Percentiles rank a stretch among this genome's conserved stretches.
Conservation (phyloP, 306 rosid species). For the Begonia peltatifolia region DNA sequence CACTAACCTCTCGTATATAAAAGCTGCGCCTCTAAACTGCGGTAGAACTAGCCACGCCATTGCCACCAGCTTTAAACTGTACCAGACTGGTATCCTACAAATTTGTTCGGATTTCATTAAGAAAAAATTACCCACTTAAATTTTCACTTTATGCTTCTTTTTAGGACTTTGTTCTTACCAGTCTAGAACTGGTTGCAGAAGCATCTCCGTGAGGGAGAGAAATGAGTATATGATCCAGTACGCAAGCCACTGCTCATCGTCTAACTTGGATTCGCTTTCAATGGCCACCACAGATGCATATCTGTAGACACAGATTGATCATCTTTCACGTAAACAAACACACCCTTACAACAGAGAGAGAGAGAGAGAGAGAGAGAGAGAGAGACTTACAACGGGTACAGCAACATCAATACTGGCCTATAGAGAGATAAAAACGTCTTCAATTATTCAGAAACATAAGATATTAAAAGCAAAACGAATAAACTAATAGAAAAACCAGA, state of each 20-base stretch:
- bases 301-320: conserved; percentile 9
- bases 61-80: conserved; percentile 39
- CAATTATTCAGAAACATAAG: too few relatives aligned
- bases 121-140: neutral
- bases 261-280: conserved; percentile 56
- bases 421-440: neutral
- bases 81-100: conserved; percentile 70
- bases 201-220: conserved; percentile 71
- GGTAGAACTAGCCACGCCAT: conserved; percentile 90
- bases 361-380: neutral
- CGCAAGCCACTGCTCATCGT: conserved; percentile 89
- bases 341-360: too few relatives aligned
- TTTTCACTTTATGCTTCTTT: neutral
- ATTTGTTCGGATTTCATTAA: neutral
- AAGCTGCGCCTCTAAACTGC: conserved; percentile 82
- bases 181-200: conserved; percentile 45
- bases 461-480: too few relatives aligned
- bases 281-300: conserved; percentile 77
- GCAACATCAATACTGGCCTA: conserved; percentile 53
- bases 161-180: conserved; percentile 21
- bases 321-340: too few relatives aligned
- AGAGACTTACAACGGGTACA: conserved; percentile 73
- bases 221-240: conserved; percentile 87
- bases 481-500: too few relatives aligned
- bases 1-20: conserved; percentile 60